A percentile compares a stretch with the other conserved stretches of the same genome.
Conservation (phyloP, 2,329 filamentous ascomycete genomes). For the Phialophora verrucosa region DNA sequence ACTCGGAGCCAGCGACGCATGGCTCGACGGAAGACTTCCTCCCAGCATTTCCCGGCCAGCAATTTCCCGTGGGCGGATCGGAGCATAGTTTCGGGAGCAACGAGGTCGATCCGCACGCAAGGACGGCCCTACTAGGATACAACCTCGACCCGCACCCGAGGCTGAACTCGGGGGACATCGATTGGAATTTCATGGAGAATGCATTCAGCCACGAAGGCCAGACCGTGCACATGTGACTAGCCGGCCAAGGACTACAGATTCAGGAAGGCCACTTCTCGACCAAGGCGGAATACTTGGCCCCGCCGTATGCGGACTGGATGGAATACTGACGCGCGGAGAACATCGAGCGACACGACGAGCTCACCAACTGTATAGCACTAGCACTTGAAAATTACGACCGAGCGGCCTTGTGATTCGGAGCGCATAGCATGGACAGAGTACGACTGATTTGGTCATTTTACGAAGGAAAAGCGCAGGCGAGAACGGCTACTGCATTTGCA, state of each 20-base stretch:
- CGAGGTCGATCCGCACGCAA: conserved; percentile 38
- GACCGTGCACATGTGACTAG: conserved; percentile 28
- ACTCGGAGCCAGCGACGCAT: conserved; percentile 22
- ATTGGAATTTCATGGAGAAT: conserved; percentile 38
- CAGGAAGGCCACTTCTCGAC: neutral
- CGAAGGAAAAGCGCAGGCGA: neutral
- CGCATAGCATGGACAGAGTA: neutral
- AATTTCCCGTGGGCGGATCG: conserved; percentile 39
- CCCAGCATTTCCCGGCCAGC: conserved; percentile 41
- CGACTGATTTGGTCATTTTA: neutral
- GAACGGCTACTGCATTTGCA: neutral
- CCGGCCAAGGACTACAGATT: neutral
- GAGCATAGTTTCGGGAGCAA: conserved; percentile 37
- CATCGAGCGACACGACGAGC: neutral
- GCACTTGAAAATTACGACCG: neutral
- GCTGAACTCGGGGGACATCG: conserved; percentile 34
- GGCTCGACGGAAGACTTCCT: conserved; percentile 35
- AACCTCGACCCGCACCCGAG: conserved; percentile 41
- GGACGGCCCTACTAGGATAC: conserved; percentile 38
- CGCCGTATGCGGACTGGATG: conserved; percentile 3
- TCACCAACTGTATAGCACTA: neutral
- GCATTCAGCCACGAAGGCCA: conserved; percentile 21
- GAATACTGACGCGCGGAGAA: conserved; percentile 7
- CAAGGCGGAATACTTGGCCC: neutral
- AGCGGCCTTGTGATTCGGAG: conserved; percentile 1